phyloP scores from a whole-genome alignment of 306 rosid genomes.

The Fagus crenata region DNA sequence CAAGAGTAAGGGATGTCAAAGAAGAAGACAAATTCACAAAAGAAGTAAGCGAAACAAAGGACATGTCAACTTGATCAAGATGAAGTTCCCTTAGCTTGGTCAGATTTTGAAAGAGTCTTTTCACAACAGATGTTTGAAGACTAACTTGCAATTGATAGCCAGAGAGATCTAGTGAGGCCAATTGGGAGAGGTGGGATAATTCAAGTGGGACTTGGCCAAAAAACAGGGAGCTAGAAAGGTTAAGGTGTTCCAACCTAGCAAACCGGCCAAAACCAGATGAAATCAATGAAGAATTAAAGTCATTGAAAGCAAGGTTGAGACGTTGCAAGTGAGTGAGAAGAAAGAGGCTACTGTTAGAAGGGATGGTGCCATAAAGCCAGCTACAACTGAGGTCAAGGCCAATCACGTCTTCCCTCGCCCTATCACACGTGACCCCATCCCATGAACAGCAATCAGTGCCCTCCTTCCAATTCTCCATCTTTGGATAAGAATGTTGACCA shows the following conservation, averaged over 20 bases:
- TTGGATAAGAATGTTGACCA: no score
- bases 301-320: background rate
- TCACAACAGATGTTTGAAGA: background rate
- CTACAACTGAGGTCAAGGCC: constrained; percentile 23
- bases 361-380: background rate
- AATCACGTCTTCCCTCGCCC: background rate
- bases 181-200: background rate
- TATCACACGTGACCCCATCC: constrained; percentile 22
- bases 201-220: background rate
- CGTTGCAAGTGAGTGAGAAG: constrained; percentile 15
- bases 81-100: background rate
- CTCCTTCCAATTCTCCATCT: background rate
- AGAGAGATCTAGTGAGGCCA: constrained; percentile 37
- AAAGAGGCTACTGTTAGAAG: constrained; percentile 11
- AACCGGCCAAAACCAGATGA: background rate
- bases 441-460: constrained; percentile 14
- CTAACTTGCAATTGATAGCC: constrained; percentile 15
- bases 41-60: background rate
- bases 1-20: background rate
- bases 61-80: background rate
- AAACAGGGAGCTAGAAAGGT: background rate
- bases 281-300: background rate
- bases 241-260: background rate
- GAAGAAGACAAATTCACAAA: background rate
- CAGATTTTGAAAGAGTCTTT: background rate